Conservation (phyloP, 768 basidiomycete species). For the Pisolithus marmoratus region DNA sequence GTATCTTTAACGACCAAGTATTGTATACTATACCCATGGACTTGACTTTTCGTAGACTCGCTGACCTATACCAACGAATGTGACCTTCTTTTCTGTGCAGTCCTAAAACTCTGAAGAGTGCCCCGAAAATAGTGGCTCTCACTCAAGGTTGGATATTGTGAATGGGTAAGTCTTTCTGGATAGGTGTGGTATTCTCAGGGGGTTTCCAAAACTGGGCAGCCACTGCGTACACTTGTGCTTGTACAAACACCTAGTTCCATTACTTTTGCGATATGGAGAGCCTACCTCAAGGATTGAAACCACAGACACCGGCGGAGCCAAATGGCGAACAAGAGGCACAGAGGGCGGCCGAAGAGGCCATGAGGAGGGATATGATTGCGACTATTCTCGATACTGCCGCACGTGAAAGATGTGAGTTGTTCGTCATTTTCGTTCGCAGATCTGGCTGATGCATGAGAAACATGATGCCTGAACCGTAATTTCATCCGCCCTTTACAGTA, state of each 20-base stretch:
- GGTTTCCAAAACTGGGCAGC: background rate
- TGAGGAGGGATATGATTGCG: conserved; percentile 70
- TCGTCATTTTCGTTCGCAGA: background rate
- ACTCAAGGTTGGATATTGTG: background rate
- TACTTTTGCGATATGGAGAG: conserved; percentile 17
- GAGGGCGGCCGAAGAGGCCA: conserved; percentile 64
- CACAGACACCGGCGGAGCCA: conserved; percentile 36
- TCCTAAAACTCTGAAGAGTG: too few relatives aligned
- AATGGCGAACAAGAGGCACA: conserved; percentile 49
- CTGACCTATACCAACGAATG: background rate
- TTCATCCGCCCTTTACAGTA: conserved; percentile 41
- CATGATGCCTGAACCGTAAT: background rate
- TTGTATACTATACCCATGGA: background rate
- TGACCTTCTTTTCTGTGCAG: too few relatives aligned
- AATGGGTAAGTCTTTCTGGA: background rate
- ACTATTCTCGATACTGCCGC: conserved; percentile 75
- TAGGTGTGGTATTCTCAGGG: background rate
- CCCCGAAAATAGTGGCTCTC: too few relatives aligned
- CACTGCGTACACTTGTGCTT: too few relatives aligned
- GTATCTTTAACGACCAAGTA: background rate
- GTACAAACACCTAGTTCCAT: too few relatives aligned
- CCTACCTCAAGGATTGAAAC: conserved; percentile 21
- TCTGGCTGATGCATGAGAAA: conserved; percentile 1
- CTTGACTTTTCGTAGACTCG: background rate
- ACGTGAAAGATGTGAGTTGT: conserved; percentile 64